Percentiles rank a stretch among this genome's conserved stretches.
Conservation (phyloP, 352 stramenopile genomes). For the Globisporangium sylvaticum region DNA sequence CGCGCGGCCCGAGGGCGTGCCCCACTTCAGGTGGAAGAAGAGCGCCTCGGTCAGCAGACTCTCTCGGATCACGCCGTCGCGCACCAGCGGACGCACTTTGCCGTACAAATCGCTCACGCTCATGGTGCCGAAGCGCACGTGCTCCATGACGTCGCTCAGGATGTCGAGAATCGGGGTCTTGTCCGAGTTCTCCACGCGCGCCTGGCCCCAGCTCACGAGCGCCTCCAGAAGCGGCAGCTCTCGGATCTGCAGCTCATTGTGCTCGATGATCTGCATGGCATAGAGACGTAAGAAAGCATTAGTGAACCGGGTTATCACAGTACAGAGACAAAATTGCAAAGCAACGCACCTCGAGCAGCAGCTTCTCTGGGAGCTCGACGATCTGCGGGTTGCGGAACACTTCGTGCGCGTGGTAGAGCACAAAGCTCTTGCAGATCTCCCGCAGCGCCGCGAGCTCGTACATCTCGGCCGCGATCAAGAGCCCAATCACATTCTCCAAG, state of each 20-base stretch:
- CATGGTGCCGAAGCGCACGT: slow-evolving; percentile 84
- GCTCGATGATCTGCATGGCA: slow-evolving; percentile 44
- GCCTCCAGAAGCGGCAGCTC: slow-evolving; percentile 77
- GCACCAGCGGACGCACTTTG: slow-evolving; percentile 77
- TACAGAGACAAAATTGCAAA: neutral
- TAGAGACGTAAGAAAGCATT: neutral
- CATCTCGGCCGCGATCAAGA: slow-evolving; percentile 80
- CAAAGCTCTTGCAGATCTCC: slow-evolving; percentile 81
- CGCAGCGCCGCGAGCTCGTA: slow-evolving; percentile 76
- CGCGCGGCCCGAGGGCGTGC: slow-evolving; percentile 51
- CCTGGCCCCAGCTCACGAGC: slow-evolving; percentile 74
- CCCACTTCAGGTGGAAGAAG: slow-evolving; percentile 87
- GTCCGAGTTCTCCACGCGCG: slow-evolving; percentile 46
- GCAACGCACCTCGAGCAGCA: slow-evolving; percentile 56
- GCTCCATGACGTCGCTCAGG: slow-evolving; percentile 74
- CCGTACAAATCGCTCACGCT: slow-evolving; percentile 83
- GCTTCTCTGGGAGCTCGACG: slow-evolving; percentile 76
- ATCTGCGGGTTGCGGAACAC: slow-evolving; percentile 76
- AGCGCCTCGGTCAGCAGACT: slow-evolving; percentile 73
- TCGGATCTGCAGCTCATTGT: slow-evolving; percentile 84
- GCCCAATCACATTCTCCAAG: slow-evolving; percentile 64
- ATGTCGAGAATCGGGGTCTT: slow-evolving; percentile 46
- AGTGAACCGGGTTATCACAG: neutral
- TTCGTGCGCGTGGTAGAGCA: slow-evolving; percentile 76
- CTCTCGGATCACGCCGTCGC: slow-evolving; percentile 61